phyloP scores from a whole-genome alignment of 352 stramenopile species.

The Elongisporangium prolatum region DNA sequence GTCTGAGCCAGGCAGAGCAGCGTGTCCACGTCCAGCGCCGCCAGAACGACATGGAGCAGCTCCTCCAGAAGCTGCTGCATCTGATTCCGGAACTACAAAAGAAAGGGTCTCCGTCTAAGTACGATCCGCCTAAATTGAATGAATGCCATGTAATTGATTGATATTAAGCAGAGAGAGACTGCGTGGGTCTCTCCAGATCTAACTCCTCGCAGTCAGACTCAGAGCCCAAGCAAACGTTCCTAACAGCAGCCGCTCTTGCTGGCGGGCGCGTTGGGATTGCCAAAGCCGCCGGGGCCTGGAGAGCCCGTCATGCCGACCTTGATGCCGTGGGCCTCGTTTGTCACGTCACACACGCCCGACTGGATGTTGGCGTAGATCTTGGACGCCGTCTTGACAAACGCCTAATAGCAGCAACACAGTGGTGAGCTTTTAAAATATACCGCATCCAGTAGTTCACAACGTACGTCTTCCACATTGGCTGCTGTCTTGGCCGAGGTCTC shows the following conservation, averaged over 20 bases:
- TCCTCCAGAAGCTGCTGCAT: constrained; percentile 27
- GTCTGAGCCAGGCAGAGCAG: constrained; percentile 36
- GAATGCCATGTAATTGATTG: not conserved
- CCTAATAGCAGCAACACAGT: constrained; percentile 27
- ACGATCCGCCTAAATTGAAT: constrained; percentile 9
- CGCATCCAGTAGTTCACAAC: not conserved
- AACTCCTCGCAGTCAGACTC: not conserved
- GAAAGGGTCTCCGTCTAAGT: constrained; percentile 11
- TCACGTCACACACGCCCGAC: constrained; percentile 92
- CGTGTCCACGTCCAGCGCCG: constrained; percentile 27
- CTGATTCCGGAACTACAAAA: not conserved
- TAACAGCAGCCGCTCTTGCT: constrained; percentile 79
- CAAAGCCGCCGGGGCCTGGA: constrained; percentile 69
- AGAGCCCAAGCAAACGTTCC: constrained; percentile 9
- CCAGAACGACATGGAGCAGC: constrained; percentile 27
- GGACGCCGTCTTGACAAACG: constrained; percentile 94
- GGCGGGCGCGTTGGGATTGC: constrained; percentile 62
- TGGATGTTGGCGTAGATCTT: constrained; percentile 97
- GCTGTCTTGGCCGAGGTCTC: constrained; percentile 99
- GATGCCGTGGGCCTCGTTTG: constrained; percentile 91
- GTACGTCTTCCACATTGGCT: constrained; percentile 97
- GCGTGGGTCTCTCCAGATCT: constrained; percentile 2
- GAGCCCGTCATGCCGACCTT: constrained; percentile 87
- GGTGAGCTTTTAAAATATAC: not conserved
- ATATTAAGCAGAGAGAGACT: not conserved